Conservation (phyloP, 768 basidiomycete genomes). For the Trametes punicea region DNA sequence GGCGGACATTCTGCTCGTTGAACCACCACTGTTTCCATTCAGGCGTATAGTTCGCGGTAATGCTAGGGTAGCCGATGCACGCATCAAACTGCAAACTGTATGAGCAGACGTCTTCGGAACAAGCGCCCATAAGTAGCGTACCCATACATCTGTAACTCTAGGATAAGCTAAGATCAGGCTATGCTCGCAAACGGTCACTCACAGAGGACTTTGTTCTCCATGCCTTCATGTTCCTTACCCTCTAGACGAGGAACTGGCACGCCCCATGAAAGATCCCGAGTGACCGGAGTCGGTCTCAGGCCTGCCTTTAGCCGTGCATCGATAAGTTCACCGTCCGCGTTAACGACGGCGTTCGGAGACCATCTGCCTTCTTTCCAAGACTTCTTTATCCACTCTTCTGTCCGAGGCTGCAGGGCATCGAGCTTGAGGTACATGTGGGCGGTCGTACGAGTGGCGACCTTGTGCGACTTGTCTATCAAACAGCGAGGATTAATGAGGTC, state of each 20-base stretch:
- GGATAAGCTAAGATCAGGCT: not conserved
- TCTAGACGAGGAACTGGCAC: slow-evolving; percentile 81
- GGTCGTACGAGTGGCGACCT: slow-evolving; percentile 69
- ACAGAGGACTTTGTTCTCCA: slow-evolving; percentile 96
- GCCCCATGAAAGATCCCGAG: slow-evolving; percentile 94
- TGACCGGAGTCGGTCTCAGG: slow-evolving; percentile 84
- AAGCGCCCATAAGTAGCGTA: slow-evolving; percentile 38
- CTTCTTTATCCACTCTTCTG: slow-evolving; percentile 84
- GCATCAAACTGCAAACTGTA: slow-evolving; percentile 75
- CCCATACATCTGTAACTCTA: slow-evolving; percentile 83
- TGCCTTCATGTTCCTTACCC: slow-evolving; percentile 72
- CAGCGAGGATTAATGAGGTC: slow-evolving; percentile 96
- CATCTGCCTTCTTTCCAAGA: slow-evolving; percentile 84
- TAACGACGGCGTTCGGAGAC: slow-evolving; percentile 91
- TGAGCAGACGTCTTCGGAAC: not conserved
- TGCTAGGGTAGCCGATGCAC: slow-evolving; percentile 94
- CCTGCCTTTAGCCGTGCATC: slow-evolving; percentile 87
- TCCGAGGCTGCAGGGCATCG: slow-evolving; percentile 73
- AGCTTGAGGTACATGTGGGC: slow-evolving; percentile 92
- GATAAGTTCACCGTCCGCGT: slow-evolving; percentile 81
- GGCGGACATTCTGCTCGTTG: slow-evolving; percentile 79
- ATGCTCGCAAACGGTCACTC: slow-evolving; percentile 33
- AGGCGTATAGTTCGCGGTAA: slow-evolving; percentile 90
- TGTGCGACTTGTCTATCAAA: slow-evolving; percentile 77
- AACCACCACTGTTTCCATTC: slow-evolving; percentile 99